These are phyloP conservation scores for Rutidosis leptorrhynchoides DNA, from an alignment of 129 eudicot species.

Conservation along the genomic window DNA sequence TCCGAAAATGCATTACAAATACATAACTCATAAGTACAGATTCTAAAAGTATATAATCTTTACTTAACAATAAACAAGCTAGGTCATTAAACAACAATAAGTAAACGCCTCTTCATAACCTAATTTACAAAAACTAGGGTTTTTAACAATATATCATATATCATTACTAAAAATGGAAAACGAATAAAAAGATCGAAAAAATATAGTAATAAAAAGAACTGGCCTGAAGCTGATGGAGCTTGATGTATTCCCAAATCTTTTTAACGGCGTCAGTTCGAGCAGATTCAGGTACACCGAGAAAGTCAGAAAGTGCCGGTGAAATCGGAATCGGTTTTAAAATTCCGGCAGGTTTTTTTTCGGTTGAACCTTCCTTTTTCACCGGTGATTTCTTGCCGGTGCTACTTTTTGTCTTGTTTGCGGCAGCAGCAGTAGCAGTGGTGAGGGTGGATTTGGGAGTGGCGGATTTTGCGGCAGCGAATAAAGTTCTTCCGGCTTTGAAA, in stretches of 20 bases:
- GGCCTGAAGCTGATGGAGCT: slow-evolving; percentile 37
- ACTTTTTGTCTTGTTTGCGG: slow-evolving; percentile 23
- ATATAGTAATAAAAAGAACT: not conserved
- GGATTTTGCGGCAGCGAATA: slow-evolving; percentile 34
- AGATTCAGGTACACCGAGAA: slow-evolving; percentile 36
- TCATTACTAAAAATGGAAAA: not conserved
- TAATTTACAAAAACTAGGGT: too few species aligned
- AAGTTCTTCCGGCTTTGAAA: slow-evolving; percentile 32
- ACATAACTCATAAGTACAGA: too few species aligned
- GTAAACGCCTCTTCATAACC: too few species aligned
- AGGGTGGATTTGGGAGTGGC: slow-evolving; percentile 24
- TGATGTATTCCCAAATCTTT: slow-evolving; percentile 40
- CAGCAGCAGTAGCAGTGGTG: slow-evolving; percentile 11
- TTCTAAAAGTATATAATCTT: too few species aligned
- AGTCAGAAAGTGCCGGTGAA: slow-evolving; percentile 36
- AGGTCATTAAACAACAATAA: too few species aligned
- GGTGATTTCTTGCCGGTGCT: slow-evolving; percentile 21
- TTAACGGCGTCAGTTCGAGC: slow-evolving; percentile 37
- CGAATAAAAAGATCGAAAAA: not conserved
- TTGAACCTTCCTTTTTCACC: slow-evolving; percentile 8
- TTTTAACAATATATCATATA: not conserved
- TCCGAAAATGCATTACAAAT: too few species aligned
- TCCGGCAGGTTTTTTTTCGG: slow-evolving; percentile 13
- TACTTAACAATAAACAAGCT: too few species aligned
- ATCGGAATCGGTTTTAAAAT: slow-evolving; percentile 32